Evolutionary conservation across 495 filamentous ascomycete species (phyloP).

Genomic region (Penicillium canescens): DNA sequence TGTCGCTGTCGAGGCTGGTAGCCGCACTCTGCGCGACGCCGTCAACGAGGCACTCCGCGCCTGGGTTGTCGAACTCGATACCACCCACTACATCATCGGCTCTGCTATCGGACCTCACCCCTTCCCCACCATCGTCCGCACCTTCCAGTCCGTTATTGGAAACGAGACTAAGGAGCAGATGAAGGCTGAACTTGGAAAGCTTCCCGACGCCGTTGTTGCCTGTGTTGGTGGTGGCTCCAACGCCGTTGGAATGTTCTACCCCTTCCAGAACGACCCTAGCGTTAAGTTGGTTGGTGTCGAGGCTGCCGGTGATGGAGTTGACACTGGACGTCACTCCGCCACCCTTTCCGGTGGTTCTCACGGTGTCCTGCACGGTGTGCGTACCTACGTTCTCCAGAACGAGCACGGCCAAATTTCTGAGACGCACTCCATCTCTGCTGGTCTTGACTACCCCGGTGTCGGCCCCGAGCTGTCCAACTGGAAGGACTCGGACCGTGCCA

Average conservation of each 20-base stretch:
- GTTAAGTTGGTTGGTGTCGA: constrained; percentile 94
- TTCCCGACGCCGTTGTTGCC: constrained; percentile 93
- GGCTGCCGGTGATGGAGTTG: constrained; percentile 93
- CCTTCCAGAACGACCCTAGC: constrained; percentile 79
- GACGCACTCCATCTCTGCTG: constrained; percentile 96
- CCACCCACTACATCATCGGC: constrained; percentile 97
- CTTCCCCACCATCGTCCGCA: constrained; percentile 94
- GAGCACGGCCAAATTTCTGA: constrained; percentile 89
- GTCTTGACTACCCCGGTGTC: constrained; percentile 95
- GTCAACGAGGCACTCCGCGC: constrained; percentile 91
- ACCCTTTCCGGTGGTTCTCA: constrained; percentile 85
- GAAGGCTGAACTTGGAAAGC: constrained; percentile 68
- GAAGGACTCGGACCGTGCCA: constrained; percentile 86
- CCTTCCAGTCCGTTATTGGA: constrained; percentile 93
- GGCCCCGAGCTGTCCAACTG: constrained; percentile 88
- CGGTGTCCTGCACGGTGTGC: constrained; percentile 92
- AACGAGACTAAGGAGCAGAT: constrained; percentile 91
- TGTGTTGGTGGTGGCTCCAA: constrained; percentile 95
- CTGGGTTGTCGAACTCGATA: constrained; percentile 84
- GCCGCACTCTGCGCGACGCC: constrained; percentile 82
- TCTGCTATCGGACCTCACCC: constrained; percentile 95
- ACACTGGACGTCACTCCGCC: constrained; percentile 83
- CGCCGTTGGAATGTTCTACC: constrained; percentile 94
- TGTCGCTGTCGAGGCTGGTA: constrained; percentile 84
- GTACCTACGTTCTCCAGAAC: constrained; percentile 93